A percentile compares a stretch with the other conserved stretches of the same genome.
Evolutionary conservation across 176 grass and related monocot genomes (phyloP).

Genomic region (Aegilops longissima): DNA sequence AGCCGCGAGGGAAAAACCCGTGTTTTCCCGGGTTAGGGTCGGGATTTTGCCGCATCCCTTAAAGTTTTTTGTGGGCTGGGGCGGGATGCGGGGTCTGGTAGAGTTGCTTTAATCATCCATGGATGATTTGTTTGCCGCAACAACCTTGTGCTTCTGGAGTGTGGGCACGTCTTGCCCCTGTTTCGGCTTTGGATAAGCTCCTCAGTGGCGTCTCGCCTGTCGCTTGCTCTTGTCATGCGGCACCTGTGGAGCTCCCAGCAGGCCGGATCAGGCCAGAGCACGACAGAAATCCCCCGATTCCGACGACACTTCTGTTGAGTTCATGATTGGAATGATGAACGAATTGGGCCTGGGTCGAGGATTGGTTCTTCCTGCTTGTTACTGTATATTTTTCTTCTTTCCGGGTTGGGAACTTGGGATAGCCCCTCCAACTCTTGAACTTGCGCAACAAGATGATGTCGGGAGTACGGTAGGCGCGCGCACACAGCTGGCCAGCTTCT

Average conservation of each 20-base stretch:
- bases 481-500: not conserved
- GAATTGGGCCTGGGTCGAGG: no score
- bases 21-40: no score
- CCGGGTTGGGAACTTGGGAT: no score
- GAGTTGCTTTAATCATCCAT: no score
- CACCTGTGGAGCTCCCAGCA: constrained; percentile 19
- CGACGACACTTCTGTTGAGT: not conserved
- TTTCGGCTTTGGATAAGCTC: constrained; percentile 13
- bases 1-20: no score
- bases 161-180: not conserved
- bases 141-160: not conserved
- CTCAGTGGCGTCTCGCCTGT: not conserved
- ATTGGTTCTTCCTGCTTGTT: no score
- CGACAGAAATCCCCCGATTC: not conserved
- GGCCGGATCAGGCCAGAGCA: not conserved
- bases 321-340: not conserved
- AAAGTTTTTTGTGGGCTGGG: no score
- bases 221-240: constrained; percentile 20
- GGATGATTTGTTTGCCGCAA: not conserved
- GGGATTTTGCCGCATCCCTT: no score
- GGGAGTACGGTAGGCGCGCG: not conserved
- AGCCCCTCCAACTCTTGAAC: not conserved
- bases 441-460: not conserved
- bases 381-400: no score
- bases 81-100: no score